phyloP scores from a whole-genome alignment of 306 rosid genomes.

The Trifolium dubium region DNA sequence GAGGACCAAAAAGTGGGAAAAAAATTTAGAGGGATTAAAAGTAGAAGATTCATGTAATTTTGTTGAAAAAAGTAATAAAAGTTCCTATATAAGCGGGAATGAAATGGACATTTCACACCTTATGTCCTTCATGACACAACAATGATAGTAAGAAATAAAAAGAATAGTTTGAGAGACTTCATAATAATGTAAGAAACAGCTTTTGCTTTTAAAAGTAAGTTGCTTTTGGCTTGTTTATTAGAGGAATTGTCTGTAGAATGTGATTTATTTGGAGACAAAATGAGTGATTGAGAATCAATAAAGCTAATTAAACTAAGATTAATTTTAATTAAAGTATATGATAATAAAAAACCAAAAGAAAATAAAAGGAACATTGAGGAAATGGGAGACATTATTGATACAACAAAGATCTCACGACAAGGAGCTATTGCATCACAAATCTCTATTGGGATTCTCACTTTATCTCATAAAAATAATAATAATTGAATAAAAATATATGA shows the following conservation, averaged over 20 bases:
- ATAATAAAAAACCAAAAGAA: neutral
- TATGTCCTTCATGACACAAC: conserved; percentile 32
- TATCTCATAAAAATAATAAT: conserved; percentile 37
- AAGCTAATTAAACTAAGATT: conserved; percentile 53
- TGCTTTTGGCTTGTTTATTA: conserved; percentile 61
- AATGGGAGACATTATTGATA: conserved; percentile 51
- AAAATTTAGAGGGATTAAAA: too few relatives aligned
- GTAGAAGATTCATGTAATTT: too few relatives aligned
- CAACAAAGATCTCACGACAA: conserved; percentile 59
- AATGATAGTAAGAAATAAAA: conserved; percentile 43
- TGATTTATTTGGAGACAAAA: conserved; percentile 54
- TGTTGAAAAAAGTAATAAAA: neutral
- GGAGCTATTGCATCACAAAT: conserved; percentile 51
- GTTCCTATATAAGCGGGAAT: conserved; percentile 38
- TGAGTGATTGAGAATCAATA: conserved; percentile 66
- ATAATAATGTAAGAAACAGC: conserved; percentile 48
- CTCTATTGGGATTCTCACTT: conserved; percentile 67
- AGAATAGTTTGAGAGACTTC: conserved; percentile 8
- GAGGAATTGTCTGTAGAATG: conserved; percentile 52
- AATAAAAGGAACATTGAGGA: conserved; percentile 22
- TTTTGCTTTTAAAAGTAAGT: conserved; percentile 68
- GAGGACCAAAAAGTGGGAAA: too few relatives aligned
- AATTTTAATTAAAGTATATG: neutral
- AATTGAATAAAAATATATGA: conserved; percentile 39
- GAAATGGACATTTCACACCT: conserved; percentile 44